phyloP scores from a whole-genome alignment of 768 basidiomycete species.

The Obba rivulosa region DNA sequence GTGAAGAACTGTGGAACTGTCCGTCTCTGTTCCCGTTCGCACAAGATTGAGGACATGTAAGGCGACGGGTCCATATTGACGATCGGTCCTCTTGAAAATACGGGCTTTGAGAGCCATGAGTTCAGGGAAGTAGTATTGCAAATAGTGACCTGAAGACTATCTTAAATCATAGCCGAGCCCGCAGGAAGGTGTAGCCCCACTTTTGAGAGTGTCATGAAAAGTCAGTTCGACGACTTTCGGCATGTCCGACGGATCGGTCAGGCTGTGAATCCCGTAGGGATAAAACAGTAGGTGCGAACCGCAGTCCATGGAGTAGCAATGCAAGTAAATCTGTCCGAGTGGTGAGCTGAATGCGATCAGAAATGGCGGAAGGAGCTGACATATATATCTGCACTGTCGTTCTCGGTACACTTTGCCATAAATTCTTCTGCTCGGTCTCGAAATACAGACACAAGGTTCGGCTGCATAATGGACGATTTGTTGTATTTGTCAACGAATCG shows the following conservation, averaged over 20 bases:
- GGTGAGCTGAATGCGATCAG: too few relatives aligned
- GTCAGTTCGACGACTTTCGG: conserved; percentile 13
- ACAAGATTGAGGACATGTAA: conserved; percentile 10
- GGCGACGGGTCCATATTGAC: not conserved
- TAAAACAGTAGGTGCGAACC: conserved; percentile 16
- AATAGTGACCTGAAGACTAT: conserved; percentile 4
- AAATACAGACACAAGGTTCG: conserved; percentile 8
- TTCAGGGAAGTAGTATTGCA: conserved; percentile 10
- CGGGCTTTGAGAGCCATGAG: not conserved
- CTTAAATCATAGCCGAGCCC: not conserved
- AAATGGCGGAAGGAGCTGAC: not conserved
- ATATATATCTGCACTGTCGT: conserved; percentile 12
- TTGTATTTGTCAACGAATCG: conserved; percentile 16
- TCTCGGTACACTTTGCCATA: conserved; percentile 6
- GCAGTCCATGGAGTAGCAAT: conserved; percentile 17
- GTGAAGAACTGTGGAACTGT: conserved; percentile 14
- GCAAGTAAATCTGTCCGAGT: conserved; percentile 4
- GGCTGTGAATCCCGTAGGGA: conserved; percentile 10
- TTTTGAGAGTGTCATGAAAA: conserved; percentile 5
- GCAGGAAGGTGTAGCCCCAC: not conserved
- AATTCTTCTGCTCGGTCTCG: conserved; percentile 12
- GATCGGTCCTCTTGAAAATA: not conserved
- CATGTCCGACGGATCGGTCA: conserved; percentile 8
- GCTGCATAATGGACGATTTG: conserved; percentile 13
- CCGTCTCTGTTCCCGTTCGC: conserved; percentile 4